These are phyloP conservation scores for Lumnitzera racemosa DNA, from an alignment of 345 rosid species.

Conservation along the genomic window DNA sequence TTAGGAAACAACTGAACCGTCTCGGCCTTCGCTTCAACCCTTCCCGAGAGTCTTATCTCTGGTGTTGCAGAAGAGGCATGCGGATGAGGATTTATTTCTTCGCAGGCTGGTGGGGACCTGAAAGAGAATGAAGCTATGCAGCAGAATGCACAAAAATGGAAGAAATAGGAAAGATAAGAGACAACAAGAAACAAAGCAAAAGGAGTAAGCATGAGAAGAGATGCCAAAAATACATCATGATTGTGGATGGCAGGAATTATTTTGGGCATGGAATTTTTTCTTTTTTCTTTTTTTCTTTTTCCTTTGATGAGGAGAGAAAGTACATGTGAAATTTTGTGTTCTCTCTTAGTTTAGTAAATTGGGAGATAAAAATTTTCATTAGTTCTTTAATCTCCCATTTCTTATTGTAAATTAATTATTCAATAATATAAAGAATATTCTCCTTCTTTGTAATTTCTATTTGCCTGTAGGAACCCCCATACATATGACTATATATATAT, in stretches of 20 bases:
- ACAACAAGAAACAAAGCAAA: not conserved
- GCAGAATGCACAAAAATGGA: not conserved
- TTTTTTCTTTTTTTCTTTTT: not conserved
- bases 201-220: not conserved
- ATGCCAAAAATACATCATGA: not conserved
- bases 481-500: too few relatives aligned
- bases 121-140: not conserved
- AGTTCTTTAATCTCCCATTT: not conserved
- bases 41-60: too few relatives aligned
- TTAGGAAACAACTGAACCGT: too few relatives aligned
- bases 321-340: not conserved
- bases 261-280: conserved; percentile 2
- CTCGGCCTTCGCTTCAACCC: too few relatives aligned
- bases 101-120: too few relatives aligned
- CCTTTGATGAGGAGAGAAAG: not conserved
- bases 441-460: too few relatives aligned
- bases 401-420: not conserved
- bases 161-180: not conserved
- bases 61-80: too few relatives aligned
- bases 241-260: not conserved
- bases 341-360: not conserved
- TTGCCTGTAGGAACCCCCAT: too few relatives aligned
- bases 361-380: not conserved
- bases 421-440: too few relatives aligned
- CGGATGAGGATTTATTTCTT: too few relatives aligned